Evolutionary conservation across 352 stramenopile genomes (phyloP).

Genomic region (Pythium brachiatum): DNA sequence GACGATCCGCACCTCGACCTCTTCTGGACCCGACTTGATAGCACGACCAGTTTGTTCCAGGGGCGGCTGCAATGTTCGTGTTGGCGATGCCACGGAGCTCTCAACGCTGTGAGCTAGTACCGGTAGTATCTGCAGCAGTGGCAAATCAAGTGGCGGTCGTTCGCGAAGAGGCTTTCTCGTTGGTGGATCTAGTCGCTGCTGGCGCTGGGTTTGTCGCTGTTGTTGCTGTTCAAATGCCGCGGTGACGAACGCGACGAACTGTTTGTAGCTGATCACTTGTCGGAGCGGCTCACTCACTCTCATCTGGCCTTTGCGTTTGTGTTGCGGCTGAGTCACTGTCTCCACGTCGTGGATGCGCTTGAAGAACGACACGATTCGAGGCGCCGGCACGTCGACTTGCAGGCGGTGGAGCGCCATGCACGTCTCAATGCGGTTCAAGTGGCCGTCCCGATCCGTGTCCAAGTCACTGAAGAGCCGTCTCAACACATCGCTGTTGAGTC

Average conservation of each 20-base stretch:
- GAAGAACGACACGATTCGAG: conserved; percentile 70
- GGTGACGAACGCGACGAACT: conserved; percentile 72
- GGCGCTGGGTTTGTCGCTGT: background rate
- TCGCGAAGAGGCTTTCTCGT: background rate
- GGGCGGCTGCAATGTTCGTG: background rate
- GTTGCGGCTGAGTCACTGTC: background rate
- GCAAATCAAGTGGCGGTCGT: background rate
- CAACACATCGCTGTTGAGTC: conserved; percentile 54
- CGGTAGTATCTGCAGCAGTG: background rate
- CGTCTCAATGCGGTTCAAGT: conserved; percentile 69
- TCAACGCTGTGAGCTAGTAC: background rate
- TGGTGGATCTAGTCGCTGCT: background rate
- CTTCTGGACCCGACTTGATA: background rate
- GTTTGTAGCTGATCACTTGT: conserved; percentile 75
- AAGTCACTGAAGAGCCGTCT: conserved; percentile 79
- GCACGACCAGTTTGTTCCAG: background rate
- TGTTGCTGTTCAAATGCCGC: conserved; percentile 37
- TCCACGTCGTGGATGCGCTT: conserved; percentile 36
- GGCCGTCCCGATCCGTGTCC: conserved; percentile 61
- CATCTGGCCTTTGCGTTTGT: conserved; percentile 1
- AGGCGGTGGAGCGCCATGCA: conserved; percentile 73
- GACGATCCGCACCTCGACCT: conserved; percentile 3
- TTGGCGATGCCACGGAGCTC: background rate
- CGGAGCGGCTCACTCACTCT: conserved; percentile 30
- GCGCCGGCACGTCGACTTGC: conserved; percentile 53